A percentile compares a stretch with the other conserved stretches of the same genome.
Conservation (phyloP, 2,329 filamentous ascomycete genomes). For the Aspergillus texensis region DNA sequence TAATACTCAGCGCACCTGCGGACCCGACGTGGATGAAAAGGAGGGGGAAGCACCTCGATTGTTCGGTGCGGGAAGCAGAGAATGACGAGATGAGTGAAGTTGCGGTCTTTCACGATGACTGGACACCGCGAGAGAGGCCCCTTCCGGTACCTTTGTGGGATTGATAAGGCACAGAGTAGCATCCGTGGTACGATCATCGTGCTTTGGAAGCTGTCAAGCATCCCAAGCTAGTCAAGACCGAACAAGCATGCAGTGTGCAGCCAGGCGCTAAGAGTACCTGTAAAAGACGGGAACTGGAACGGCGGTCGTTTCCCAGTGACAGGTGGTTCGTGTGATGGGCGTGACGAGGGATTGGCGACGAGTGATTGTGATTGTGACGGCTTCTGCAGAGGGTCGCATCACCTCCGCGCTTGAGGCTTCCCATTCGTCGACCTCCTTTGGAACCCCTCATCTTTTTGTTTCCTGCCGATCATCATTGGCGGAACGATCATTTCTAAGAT, state of each 20-base stretch:
- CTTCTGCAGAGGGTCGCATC: slow-evolving; percentile 31
- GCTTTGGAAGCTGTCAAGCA: neutral
- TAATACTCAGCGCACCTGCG: slow-evolving; percentile 2
- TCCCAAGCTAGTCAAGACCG: slow-evolving; percentile 6
- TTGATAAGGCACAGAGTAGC: slow-evolving; percentile 8
- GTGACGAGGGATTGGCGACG: slow-evolving; percentile 21
- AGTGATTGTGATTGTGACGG: slow-evolving; percentile 39
- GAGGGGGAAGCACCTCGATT: neutral
- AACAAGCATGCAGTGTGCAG: slow-evolving; percentile 15
- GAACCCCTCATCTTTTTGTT: slow-evolving; percentile 1
- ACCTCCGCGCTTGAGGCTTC: neutral
- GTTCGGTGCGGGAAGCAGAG: neutral
- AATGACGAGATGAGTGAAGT: neutral
- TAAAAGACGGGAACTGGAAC: slow-evolving; percentile 7
- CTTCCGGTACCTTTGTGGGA: slow-evolving; percentile 10
- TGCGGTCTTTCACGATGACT: neutral
- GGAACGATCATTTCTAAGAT: neutral
- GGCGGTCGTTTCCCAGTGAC: slow-evolving; percentile 6
- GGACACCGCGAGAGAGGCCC: neutral
- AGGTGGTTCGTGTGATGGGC: slow-evolving; percentile 23
- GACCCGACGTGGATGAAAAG: neutral
- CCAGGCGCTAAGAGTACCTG: slow-evolving; percentile 19
- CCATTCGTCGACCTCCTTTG: slow-evolving; percentile 19
- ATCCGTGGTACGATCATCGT: neutral
- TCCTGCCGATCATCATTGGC: neutral